phyloP scores from a whole-genome alignment of 2,329 filamentous ascomycete species.

The Hypoxylon sp. region DNA sequence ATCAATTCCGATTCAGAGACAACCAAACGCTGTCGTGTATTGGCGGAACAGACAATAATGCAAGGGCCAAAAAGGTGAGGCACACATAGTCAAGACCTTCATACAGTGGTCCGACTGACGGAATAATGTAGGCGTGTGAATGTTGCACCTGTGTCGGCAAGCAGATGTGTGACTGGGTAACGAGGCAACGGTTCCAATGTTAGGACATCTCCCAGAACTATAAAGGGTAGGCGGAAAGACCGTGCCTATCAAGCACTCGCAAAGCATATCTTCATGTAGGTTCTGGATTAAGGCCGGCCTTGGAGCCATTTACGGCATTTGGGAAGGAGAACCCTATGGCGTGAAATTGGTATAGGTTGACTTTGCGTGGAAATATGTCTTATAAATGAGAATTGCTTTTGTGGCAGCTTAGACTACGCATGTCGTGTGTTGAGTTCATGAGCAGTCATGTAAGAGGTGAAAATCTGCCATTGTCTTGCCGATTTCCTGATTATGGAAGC shows the following conservation, averaged over 20 bases:
- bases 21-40: conserved; percentile 57
- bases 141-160: conserved; percentile 57
- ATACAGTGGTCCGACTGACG: conserved; percentile 8
- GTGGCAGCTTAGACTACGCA: neutral
- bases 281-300: too few species aligned
- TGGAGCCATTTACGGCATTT: neutral
- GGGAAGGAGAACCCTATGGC: neutral
- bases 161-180: conserved; percentile 58
- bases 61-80: conserved; percentile 54
- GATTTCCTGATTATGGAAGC: neutral
- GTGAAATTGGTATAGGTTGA: neutral
- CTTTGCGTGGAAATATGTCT: neutral
- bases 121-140: conserved; percentile 53
- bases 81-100: neutral
- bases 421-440: neutral
- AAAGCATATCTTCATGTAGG: neutral
- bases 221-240: neutral
- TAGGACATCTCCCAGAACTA: conserved; percentile 17
- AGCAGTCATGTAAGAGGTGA: neutral
- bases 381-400: neutral
- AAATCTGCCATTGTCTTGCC: neutral
- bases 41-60: conserved; percentile 54
- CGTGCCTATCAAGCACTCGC: neutral
- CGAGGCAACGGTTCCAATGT: conserved; percentile 48
- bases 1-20: conserved; percentile 56